Evolutionary conservation across 2,329 filamentous ascomycete genomes (phyloP), one percentile per base, ranked within the genome.

Genomic region (Ceratocystiopsis sp.): DNA sequence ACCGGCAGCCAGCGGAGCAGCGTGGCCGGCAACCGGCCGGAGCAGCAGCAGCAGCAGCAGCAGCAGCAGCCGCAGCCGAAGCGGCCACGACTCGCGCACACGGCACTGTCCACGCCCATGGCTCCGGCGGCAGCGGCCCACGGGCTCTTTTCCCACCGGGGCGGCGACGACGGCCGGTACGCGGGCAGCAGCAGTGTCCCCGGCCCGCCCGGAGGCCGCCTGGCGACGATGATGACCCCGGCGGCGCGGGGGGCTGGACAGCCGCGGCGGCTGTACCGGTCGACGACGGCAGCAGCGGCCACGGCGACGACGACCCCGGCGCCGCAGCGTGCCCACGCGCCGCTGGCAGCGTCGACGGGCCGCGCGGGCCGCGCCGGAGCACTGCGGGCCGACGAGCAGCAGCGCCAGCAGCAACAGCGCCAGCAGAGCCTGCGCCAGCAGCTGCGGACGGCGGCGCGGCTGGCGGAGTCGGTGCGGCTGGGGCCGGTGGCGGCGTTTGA

Each of bases 401-500:
- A 41, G 16, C 38, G 35, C 3, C 42, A 25, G 21, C 37, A 17
- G 13, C 38, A 35, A 12, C 35, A 38, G 19, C 42, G 37, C 38
- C 43, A 40, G 16, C 36, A 35, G 9, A 41, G 44, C 1, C 38
- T 51, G 19, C 47, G 44, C 34, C 49, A 46, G 14, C 49, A 45
- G 13, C 47, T 53, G 32, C 46, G 43, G 38, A 40, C 46, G 21
- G 51, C 51, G 3, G 45, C 51, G 2, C 42, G 45, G 7, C 46
- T 53, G 8, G 50, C 48, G n/a, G 47, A 49, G 15, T 53, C 51
- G 12, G 43, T 52, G 12, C 51, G 49, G 48, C 45, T 53, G 3
- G 51, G 51, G 8, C 51, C 51, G 29, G 51, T 52, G 51, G 48
- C 49, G 14, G 51, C 47, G 41, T 52, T 53, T 42, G 49, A 53